Conservation (phyloP, 208 protist species). For the Crithidia sp. region DNA sequence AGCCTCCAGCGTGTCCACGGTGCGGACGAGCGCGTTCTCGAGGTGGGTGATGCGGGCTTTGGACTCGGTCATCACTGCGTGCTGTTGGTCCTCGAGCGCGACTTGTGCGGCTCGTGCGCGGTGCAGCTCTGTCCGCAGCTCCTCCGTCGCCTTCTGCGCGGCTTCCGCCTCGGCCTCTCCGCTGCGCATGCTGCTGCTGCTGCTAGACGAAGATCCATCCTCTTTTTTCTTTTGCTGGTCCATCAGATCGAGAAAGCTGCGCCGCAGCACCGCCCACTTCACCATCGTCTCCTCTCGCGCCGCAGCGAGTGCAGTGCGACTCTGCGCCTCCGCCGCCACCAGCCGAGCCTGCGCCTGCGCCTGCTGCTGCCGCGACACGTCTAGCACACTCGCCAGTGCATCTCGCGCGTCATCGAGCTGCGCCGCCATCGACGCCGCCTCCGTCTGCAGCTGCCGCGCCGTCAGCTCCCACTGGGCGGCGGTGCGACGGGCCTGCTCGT, state of each 20-base stretch:
- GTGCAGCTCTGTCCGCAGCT: slow-evolving; percentile 28
- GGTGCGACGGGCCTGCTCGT: slow-evolving; percentile 37
- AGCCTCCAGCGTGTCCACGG: slow-evolving; percentile 20
- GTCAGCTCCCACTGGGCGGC: slow-evolving; percentile 47
- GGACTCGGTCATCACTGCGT: slow-evolving; percentile 12
- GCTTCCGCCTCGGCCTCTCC: neutral
- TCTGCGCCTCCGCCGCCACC: slow-evolving; percentile 12
- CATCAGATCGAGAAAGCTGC: slow-evolving; percentile 6
- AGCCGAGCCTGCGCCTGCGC: slow-evolving; percentile 24
- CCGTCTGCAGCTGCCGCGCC: slow-evolving; percentile 33
- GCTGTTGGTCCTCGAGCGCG: slow-evolving; percentile 29
- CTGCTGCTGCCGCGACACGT: slow-evolving; percentile 21
- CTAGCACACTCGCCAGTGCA: slow-evolving; percentile 26
- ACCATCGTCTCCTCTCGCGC: slow-evolving; percentile 18
- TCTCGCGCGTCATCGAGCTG: slow-evolving; percentile 25
- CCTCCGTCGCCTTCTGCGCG: neutral
- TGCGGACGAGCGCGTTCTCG: slow-evolving; percentile 20
- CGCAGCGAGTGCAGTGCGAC: slow-evolving; percentile 22
- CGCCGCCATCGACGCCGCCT: slow-evolving; percentile 19
- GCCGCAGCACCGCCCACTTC: slow-evolving; percentile 18
- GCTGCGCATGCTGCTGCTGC: neutral
- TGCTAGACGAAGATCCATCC: neutral
- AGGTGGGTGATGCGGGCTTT: slow-evolving; percentile 14
- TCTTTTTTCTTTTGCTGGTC: too few relatives aligned
- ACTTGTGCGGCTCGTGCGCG: neutral